These are phyloP conservation scores for Leccinum sublutescens DNA, from an alignment of 768 basidiomycete species.

Conservation along the genomic window DNA sequence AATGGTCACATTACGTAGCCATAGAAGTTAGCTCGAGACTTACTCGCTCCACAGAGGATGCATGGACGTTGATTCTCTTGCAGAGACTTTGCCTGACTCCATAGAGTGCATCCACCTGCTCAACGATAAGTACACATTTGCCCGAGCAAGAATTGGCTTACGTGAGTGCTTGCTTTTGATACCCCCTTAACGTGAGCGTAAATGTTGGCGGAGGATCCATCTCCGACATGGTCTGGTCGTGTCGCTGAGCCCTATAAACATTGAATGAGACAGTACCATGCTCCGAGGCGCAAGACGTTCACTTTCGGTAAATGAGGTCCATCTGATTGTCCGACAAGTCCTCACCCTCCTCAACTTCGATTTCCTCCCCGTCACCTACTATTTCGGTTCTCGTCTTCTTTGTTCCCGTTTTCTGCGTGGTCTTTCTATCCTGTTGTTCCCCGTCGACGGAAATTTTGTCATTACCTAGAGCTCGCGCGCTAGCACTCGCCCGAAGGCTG, in stretches of 20 bases:
- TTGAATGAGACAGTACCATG: constrained; percentile 5
- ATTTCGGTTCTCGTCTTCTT: constrained; percentile 58
- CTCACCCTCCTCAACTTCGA: constrained; percentile 81
- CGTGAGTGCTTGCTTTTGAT: constrained; percentile 92
- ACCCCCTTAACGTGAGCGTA: constrained; percentile 69
- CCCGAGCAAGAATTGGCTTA: constrained; percentile 33
- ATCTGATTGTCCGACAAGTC: constrained; percentile 80
- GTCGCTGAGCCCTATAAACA: constrained; percentile 68
- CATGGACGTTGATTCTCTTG: constrained; percentile 69
- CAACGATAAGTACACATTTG: neutral
- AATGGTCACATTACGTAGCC: constrained; percentile 4
- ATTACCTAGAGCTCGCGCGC: constrained; percentile 35
- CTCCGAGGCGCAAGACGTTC: neutral
- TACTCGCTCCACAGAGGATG: constrained; percentile 96
- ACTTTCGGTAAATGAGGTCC: constrained; percentile 84
- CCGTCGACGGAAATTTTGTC: constrained; percentile 28
- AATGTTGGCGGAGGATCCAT: constrained; percentile 84
- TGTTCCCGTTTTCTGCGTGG: constrained; percentile 34
- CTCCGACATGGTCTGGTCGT: constrained; percentile 72
- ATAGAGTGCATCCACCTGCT: constrained; percentile 88
- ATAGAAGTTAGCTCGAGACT: constrained; percentile 24
- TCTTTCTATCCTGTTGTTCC: constrained; percentile 42
- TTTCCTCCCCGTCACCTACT: constrained; percentile 79
- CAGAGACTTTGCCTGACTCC: constrained; percentile 72
- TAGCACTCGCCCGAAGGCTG: constrained; percentile 62